These are phyloP conservation scores for Russula compacta DNA, from an alignment of 768 basidiomycete species.

Conservation along the genomic window DNA sequence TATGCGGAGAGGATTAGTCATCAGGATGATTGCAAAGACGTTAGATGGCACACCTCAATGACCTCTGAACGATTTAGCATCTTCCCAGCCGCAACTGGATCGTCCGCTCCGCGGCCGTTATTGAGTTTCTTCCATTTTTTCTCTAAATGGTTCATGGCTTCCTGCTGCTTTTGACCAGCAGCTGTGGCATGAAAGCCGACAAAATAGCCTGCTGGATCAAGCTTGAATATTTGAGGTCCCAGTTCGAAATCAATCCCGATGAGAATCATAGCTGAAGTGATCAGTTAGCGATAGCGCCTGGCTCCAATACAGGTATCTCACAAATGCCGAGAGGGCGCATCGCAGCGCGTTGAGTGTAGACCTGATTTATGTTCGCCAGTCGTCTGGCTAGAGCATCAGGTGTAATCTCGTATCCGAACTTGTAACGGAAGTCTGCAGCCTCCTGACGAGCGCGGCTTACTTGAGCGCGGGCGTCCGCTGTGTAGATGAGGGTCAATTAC, in stretches of 20 bases:
- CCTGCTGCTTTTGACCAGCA: constrained; percentile 95
- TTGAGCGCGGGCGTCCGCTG: constrained; percentile 90
- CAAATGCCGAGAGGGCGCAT: constrained; percentile 97
- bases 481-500: background rate
- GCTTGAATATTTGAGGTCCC: constrained; percentile 96
- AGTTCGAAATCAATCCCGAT: constrained; percentile 86
- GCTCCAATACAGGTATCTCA: constrained; percentile 32
- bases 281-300: background rate
- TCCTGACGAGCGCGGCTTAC: constrained; percentile 79
- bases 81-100: constrained; percentile 67
- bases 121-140: constrained; percentile 98
- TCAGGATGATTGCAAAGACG: background rate
- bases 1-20: constrained; percentile 25
- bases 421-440: constrained; percentile 89
- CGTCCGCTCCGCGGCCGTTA: constrained; percentile 67
- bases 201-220: constrained; percentile 98
- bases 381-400: constrained; percentile 92
- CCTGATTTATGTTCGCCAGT: constrained; percentile 96
- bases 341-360: constrained; percentile 93
- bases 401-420: constrained; percentile 97
- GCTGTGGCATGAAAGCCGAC: constrained; percentile 97
- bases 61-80: constrained; percentile 67
- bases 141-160: constrained; percentile 96
- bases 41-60: constrained; percentile 61
- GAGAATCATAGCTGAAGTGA: constrained; percentile 76